These are phyloP conservation scores for Exophiala xenobiotica DNA, from an alignment of 2,329 filamentous ascomycete genomes.

Conservation along the genomic window DNA sequence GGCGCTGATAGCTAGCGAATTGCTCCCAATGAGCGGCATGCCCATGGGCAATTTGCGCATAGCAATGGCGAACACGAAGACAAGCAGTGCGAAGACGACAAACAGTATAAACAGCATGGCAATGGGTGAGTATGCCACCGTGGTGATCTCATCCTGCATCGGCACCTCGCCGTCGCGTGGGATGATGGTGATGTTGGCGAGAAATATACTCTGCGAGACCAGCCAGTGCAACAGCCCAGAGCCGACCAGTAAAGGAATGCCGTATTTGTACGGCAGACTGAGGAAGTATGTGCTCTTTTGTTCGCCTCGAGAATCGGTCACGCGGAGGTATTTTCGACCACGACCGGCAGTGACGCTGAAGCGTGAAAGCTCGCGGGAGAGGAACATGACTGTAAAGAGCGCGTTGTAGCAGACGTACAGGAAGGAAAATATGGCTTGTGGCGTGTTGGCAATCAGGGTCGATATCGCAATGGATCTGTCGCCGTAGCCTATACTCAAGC, in stretches of 20 bases:
- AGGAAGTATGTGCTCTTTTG: constrained; percentile 46
- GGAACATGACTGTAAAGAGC: constrained; percentile 47
- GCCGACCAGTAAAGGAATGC: constrained; percentile 39
- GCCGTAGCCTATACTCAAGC: constrained; percentile 21
- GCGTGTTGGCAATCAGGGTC: constrained; percentile 37
- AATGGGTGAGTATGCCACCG: constrained; percentile 31
- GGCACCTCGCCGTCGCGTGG: constrained; percentile 20
- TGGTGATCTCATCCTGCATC: constrained; percentile 27
- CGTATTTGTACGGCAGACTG: constrained; percentile 47
- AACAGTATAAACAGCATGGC: constrained; percentile 27
- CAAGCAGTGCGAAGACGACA: constrained; percentile 23
- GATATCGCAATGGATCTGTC: constrained; percentile 18
- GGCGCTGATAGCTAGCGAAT: constrained; percentile 37
- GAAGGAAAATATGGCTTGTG: constrained; percentile 38
- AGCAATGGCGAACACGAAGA: constrained; percentile 22
- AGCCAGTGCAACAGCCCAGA: constrained; percentile 50
- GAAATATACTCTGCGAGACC: constrained; percentile 49
- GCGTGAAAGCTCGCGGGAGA: constrained; percentile 45
- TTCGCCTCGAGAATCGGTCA: constrained; percentile 36
- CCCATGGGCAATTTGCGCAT: constrained; percentile 29
- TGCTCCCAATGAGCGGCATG: constrained; percentile 35
- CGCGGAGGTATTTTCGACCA: constrained; percentile 35
- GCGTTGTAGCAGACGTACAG: constrained; percentile 41
- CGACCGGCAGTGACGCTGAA: constrained; percentile 40
- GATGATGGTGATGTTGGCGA: constrained; percentile 38